Base-by-base conservation (phyloP, 2,329 filamentous ascomycete genomes). In the Fusarium compactum region DNA sequence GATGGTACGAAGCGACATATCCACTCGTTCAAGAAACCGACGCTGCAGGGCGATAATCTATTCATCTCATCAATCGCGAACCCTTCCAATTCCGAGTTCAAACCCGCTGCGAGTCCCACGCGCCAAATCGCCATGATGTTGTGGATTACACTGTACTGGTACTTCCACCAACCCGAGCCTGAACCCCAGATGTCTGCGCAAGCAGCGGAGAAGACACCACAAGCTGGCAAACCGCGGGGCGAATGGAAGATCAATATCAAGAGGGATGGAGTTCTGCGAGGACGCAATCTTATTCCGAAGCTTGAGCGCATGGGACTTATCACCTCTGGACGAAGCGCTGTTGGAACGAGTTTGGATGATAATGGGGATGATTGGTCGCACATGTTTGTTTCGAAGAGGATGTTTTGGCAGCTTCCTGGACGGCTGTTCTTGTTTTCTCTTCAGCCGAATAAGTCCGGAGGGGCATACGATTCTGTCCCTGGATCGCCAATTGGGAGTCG, bases 81-180 rank as follows among this genome's bases (percentile, higher is more conserved):
- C 71, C 94, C 95, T 0, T 92, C 91, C 52, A 92, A 85, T 78
- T 89, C 82, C 77, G 94, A 97, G 51, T 97, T 92, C 82, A 93
- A 92, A 77, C 89, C 93, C 2, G 88, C 91, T 3, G 89, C 86
- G 16, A 97, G 94, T 67, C 93, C 93, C 0, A 96, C 94, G 1
- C 86, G 95, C 46, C 93, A 97, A 81, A 93, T 97, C 65, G 95
- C 95, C 71, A 94, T 98, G 93, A 97, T 98, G 92, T 86, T 98
- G 9, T 98, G 94, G 93, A 90, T 94, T 34, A 95, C 94, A 2
- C 84, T 98, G 44, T 97, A 94, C 84, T 98, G 95, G 95, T 98
- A 98, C 83, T 98, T 98, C 75, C 95, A 98, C 81, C 93, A 97
- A 79, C 87, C 90, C 2, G 87, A 91, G 73, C 95, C 95, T 0